These are phyloP conservation scores for Desmodesmus armatus DNA, from an alignment of 139 green algal genomes.

Conservation along the genomic window DNA sequence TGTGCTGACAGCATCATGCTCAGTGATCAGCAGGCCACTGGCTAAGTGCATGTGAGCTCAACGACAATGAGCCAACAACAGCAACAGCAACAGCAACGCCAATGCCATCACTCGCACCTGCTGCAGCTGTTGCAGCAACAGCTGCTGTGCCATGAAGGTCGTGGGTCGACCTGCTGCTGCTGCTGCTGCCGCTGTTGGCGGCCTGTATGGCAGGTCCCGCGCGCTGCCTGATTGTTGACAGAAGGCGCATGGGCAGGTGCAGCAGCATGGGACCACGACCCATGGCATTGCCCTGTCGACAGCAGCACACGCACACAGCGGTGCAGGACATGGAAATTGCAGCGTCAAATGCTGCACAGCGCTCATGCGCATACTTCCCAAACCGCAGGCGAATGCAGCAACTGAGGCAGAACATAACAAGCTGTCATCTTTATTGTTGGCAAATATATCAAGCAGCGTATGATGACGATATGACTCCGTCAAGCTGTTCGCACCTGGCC, in stretches of 20 bases:
- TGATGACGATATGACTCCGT: no score
- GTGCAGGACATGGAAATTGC: not conserved
- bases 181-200: not conserved
- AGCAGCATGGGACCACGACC: constrained; percentile 71
- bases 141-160: not conserved
- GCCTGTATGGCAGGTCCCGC: not conserved
- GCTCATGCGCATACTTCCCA: not conserved
- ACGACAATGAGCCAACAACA: no score
- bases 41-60: no score
- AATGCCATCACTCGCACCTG: no score
- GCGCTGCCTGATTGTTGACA: constrained; percentile 16
- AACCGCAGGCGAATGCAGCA: not conserved
- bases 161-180: not conserved
- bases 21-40: no score
- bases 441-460: not conserved
- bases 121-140: not conserved
- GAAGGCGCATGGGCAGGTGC: constrained; percentile 36
- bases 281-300: constrained; percentile 66
- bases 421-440: no score
- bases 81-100: not conserved
- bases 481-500: no score
- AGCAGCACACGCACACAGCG: not conserved
- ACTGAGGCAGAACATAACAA: not conserved
- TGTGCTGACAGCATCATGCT: no score
- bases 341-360: not conserved